Evolutionary conservation across 192 early-diverging fungal species (phyloP), one percentile per base, ranked within the genome.

Genomic region (Funneliformis mosseae): DNA sequence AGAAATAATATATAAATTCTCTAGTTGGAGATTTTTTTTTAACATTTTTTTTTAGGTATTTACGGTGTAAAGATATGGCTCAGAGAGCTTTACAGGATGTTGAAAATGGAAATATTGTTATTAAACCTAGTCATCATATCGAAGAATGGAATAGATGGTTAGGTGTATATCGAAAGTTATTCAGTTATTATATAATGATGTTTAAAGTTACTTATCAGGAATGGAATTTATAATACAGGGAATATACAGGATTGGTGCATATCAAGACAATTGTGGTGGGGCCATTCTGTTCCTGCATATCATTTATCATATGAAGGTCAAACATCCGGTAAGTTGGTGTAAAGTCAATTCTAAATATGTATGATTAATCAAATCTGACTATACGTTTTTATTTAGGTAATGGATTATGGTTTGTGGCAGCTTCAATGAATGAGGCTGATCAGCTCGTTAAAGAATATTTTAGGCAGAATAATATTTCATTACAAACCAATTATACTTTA

Each of bases 191-290:
- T 23, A 18, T 39, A 28, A 41, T 8, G 28, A 41, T 60, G 50
- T 12, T 43, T 45, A 11, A 23, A 8, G 18, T 8, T 21, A 41
- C 8, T 41, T 7, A 70, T 66, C n/a, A 66, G 18, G 55, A 5
- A 42, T 27, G 14, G 23, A 45, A 67, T 42, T 50, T 25, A 27
- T 59, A 28, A 4, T 60, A 16, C 81, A 84, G 86, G 90, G 64
- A 90, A 88, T 63, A 95, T 94, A 72, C 93, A 97, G 79, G 97
- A 99, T 83, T 99, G 97, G 97, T 99, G 97, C 81, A 93, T 99
- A 55, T 98, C 97, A 10, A 88, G 97, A 41, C 97, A 99, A 83
- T 85, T 99, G 75, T 99, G 97, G 97, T 99, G 97, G 97, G 97
- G 97, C 28, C 96, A 98, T 81, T 92, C 94, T 45, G 93, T 99